phyloP scores from a whole-genome alignment of 352 stramenopile genomes.

The Globisporangium okanoganense region DNA sequence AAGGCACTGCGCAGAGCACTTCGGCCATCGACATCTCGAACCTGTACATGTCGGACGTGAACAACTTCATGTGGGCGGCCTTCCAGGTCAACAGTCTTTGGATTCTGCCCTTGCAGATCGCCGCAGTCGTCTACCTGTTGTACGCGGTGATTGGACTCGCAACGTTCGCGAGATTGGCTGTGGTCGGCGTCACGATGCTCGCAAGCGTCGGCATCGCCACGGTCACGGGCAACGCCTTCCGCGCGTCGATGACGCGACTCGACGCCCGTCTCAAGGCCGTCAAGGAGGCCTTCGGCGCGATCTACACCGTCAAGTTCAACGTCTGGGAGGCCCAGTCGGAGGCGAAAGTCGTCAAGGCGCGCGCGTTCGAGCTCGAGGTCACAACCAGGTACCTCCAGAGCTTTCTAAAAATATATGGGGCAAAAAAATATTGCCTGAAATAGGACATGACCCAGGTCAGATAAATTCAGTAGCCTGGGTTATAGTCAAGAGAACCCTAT shows the following conservation, averaged over 20 bases:
- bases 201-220: constrained; percentile 50
- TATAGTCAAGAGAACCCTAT: no score
- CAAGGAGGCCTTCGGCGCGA: constrained; percentile 87
- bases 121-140: constrained; percentile 29
- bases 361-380: constrained; percentile 24
- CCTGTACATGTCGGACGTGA: constrained; percentile 33
- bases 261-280: constrained; percentile 90
- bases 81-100: constrained; percentile 40
- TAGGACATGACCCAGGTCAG: no score
- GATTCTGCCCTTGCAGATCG: constrained; percentile 39
- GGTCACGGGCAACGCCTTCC: constrained; percentile 45
- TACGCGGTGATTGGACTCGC: constrained; percentile 27
- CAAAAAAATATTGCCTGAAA: no score
- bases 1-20: constrained; percentile 28
- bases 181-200: constrained; percentile 26
- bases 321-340: constrained; percentile 1
- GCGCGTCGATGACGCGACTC: constrained; percentile 76
- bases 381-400: constrained; percentile 55
- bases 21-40: constrained; percentile 31
- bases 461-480: no score
- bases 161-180: constrained; percentile 33
- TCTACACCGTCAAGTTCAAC: no score
- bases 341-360: not conserved
- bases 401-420: no score
- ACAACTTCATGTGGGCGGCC: constrained; percentile 26